A percentile compares a stretch with the other conserved stretches of the same genome.
Conservation (phyloP, 768 basidiomycete species). For the Basidioascus undulatus region DNA sequence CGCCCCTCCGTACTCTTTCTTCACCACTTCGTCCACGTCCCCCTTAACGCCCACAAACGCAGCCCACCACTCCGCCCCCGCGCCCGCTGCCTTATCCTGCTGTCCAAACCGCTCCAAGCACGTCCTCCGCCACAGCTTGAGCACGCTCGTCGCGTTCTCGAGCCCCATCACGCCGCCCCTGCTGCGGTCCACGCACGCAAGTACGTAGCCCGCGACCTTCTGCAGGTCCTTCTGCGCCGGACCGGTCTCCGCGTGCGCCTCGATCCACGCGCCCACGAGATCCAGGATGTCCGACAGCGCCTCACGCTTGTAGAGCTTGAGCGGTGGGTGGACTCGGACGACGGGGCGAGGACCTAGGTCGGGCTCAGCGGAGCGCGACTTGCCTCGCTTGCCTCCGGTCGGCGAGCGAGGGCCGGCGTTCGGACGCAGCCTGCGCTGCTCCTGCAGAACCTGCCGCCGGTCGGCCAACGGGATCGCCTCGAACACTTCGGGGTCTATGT, state of each 20-base stretch:
- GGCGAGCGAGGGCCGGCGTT: constrained; percentile 12
- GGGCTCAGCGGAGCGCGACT: constrained; percentile 11
- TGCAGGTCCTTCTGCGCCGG: constrained; percentile 52
- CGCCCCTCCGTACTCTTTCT: constrained; percentile 44
- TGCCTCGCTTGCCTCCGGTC: constrained; percentile 6
- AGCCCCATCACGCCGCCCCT: constrained; percentile 37
- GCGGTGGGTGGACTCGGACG: constrained; percentile 31
- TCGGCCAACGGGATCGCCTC: constrained; percentile 35
- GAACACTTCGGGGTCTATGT: constrained; percentile 54
- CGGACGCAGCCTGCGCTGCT: constrained; percentile 10
- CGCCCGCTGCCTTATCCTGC: constrained; percentile 1
- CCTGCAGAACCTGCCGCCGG: constrained; percentile 48
- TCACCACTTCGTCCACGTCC: constrained; percentile 37
- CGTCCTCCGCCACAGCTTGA: constrained; percentile 63
- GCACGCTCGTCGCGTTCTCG: constrained; percentile 40
- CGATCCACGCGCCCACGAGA: constrained; percentile 53
- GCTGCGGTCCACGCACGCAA: constrained; percentile 34
- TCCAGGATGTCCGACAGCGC: constrained; percentile 48
- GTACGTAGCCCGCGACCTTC: constrained; percentile 48
- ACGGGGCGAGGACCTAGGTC: constrained; percentile 26
- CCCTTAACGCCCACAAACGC: constrained; percentile 45
- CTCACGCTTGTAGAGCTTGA: constrained; percentile 35
- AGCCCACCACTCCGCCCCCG: constrained; percentile 54
- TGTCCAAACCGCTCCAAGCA: constrained; percentile 20
- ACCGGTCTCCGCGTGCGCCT: constrained; percentile 30